Conservation (phyloP, 495 filamentous ascomycete species). For the Neurospora sp. region DNA sequence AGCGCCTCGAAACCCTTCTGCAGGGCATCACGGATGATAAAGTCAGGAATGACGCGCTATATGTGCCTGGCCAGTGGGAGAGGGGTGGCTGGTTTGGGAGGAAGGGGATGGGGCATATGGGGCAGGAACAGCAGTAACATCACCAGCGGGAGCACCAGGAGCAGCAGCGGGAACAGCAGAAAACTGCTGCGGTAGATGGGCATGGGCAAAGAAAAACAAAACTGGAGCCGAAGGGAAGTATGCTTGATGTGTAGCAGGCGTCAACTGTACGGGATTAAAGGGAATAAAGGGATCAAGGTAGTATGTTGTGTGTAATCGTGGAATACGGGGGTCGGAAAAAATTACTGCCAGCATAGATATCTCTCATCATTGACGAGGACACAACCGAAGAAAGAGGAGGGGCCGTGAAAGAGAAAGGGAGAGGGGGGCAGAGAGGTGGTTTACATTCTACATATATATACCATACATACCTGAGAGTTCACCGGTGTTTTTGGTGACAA, state of each 20-base stretch:
- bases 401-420: background rate
- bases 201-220: background rate
- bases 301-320: background rate
- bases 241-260: background rate
- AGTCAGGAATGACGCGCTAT: constrained; percentile 38
- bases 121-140: background rate
- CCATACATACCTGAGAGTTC: background rate
- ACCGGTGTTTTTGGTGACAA: background rate
- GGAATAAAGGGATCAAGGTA: background rate
- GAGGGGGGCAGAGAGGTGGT: background rate
- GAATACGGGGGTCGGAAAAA: background rate
- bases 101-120: background rate
- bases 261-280: background rate
- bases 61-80: constrained; percentile 60
- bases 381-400: too few relatives aligned
- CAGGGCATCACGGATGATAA: constrained; percentile 43
- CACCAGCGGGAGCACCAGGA: background rate
- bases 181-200: background rate
- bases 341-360: background rate
- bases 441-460: background rate
- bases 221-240: background rate
- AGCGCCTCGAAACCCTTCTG: constrained; percentile 51
- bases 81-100: constrained; percentile 57
- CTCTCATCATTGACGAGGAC: background rate
- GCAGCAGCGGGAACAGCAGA: background rate